Percentiles rank a stretch among this genome's conserved stretches.
phyloP scores from a whole-genome alignment of 257 asterid genomes.

The Penstemon eatonii region DNA sequence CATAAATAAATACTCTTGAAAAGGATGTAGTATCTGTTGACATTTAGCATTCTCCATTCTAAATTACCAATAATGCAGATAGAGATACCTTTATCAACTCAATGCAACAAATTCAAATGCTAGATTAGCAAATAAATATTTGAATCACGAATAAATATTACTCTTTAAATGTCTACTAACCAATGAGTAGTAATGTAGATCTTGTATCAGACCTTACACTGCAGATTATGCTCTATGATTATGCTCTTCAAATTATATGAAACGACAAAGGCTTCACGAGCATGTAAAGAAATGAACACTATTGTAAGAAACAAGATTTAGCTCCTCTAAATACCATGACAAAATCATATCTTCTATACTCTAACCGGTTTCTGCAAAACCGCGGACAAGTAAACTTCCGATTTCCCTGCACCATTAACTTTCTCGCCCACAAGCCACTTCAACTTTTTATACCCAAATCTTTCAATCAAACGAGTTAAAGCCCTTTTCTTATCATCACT shows the following conservation, averaged over 20 bases:
- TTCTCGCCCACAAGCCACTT: conserved; percentile 94
- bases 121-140: conserved; percentile 21
- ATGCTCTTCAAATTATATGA: conserved; percentile 35
- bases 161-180: conserved; percentile 27
- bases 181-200: conserved; percentile 25
- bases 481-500: conserved; percentile 64
- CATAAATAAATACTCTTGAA: conserved; percentile 4
- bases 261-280: conserved; percentile 36
- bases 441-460: conserved; percentile 75
- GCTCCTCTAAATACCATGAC: conserved; percentile 17
- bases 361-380: conserved; percentile 76
- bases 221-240: conserved; percentile 22
- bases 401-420: conserved; percentile 58
- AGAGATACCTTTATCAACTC: conserved; percentile 25
- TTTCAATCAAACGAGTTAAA: conserved; percentile 65
- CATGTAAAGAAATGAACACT: conserved; percentile 24
- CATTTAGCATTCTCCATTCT: conserved; percentile 8
- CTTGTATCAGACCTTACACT: conserved; percentile 24
- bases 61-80: not conserved
- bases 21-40: not conserved
- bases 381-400: conserved; percentile 74
- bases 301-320: conserved; percentile 24
- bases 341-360: conserved; percentile 29
- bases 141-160: conserved; percentile 26
- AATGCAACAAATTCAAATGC: conserved; percentile 19